Conservation (phyloP, 768 basidiomycete genomes). For the Dictyophora rubrovolvata region DNA sequence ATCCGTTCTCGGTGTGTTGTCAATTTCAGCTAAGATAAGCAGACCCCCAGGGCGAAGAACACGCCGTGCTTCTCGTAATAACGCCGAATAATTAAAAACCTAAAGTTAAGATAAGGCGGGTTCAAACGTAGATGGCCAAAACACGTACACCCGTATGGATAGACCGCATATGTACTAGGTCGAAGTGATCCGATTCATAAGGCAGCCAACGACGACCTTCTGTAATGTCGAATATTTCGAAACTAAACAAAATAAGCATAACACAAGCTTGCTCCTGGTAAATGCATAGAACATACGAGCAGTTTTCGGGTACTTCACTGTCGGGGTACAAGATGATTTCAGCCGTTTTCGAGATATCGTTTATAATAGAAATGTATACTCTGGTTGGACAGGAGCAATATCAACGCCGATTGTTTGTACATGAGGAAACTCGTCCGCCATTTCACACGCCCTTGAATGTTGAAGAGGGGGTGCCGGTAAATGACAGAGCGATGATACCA, state of each 20-base stretch:
- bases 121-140: slow-evolving; percentile 8
- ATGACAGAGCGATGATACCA: not conserved
- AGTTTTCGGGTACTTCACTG: slow-evolving; percentile 58
- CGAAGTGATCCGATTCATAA: slow-evolving; percentile 53
- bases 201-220: slow-evolving; percentile 35
- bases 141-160: slow-evolving; percentile 54
- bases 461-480: not conserved
- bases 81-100: slow-evolving; percentile 54
- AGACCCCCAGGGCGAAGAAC: slow-evolving; percentile 64
- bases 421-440: slow-evolving; percentile 56
- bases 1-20: slow-evolving; percentile 40
- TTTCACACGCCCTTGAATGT: slow-evolving; percentile 55
- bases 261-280: not conserved
- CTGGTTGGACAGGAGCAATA: slow-evolving; percentile 66
- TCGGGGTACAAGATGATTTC: slow-evolving; percentile 5
- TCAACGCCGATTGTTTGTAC: slow-evolving; percentile 63
- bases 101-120: slow-evolving; percentile 18
- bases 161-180: slow-evolving; percentile 60
- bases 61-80: slow-evolving; percentile 52
- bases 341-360: not conserved
- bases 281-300: slow-evolving; percentile 45
- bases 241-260: slow-evolving; percentile 28
- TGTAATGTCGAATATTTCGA: slow-evolving; percentile 59
- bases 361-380: slow-evolving; percentile 32
- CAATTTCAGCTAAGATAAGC: slow-evolving; percentile 55